Evolutionary conservation across 2,329 filamentous ascomycete species (phyloP).

Genomic region (Aspergillus unguis): DNA sequence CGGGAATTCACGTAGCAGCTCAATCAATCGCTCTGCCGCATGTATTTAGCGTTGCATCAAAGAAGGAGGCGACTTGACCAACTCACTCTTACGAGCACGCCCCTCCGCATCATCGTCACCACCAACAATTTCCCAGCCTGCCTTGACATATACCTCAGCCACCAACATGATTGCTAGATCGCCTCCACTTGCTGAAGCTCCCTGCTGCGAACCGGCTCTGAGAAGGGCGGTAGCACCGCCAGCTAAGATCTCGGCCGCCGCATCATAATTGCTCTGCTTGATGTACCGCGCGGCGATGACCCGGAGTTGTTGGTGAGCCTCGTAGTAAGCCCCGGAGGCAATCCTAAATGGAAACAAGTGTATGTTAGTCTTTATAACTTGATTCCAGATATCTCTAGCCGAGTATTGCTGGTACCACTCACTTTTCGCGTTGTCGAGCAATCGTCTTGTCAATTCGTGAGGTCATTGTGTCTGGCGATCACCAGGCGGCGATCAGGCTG

Average conservation of each 20-base stretch:
- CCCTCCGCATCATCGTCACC: slow-evolving; percentile 55
- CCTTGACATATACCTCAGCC: slow-evolving; percentile 87
- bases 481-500: neutral
- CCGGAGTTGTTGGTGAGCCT: slow-evolving; percentile 96
- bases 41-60: neutral
- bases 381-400: neutral
- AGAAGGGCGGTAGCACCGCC: slow-evolving; percentile 81
- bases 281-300: slow-evolving; percentile 92
- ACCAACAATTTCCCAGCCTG: slow-evolving; percentile 63
- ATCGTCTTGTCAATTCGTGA: slow-evolving; percentile 65
- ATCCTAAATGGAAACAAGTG: slow-evolving; percentile 55
- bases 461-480: slow-evolving; percentile 31
- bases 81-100: slow-evolving; percentile 59
- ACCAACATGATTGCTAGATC: slow-evolving; percentile 84
- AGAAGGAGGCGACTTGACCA: neutral
- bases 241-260: slow-evolving; percentile 82
- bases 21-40: slow-evolving; percentile 60
- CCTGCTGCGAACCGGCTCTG: slow-evolving; percentile 60
- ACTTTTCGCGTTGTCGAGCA: slow-evolving; percentile 74
- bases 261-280: slow-evolving; percentile 78
- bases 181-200: slow-evolving; percentile 89
- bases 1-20: slow-evolving; percentile 75
- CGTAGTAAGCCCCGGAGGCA: slow-evolving; percentile 88
- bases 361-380: slow-evolving; percentile 15
- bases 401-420: slow-evolving; percentile 18